A percentile compares a stretch with the other conserved stretches of the same genome.
These are phyloP conservation scores for Apiospora saccharicola DNA, from an alignment of 2,329 filamentous ascomycete genomes.

Conservation along the genomic window DNA sequence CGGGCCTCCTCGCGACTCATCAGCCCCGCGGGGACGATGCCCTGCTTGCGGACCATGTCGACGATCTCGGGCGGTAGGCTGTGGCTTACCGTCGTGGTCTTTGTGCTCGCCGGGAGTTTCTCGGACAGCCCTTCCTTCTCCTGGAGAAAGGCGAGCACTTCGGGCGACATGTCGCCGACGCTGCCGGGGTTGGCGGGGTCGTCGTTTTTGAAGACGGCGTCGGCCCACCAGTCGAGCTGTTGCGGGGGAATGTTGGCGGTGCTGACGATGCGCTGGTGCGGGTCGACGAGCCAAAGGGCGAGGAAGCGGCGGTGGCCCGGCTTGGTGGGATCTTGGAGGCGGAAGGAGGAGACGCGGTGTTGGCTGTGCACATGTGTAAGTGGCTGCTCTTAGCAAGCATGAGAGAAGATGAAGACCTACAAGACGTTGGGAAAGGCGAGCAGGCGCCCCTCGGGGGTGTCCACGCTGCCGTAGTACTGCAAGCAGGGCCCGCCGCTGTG, in stretches of 20 bases:
- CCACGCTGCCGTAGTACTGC: conserved; percentile 36
- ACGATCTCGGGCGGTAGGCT: conserved; percentile 12
- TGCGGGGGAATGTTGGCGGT: conserved; percentile 56
- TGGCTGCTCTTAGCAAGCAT: no score
- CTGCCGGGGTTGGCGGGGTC: background rate
- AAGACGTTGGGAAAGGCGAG: conserved; percentile 39
- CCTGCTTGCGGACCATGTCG: conserved; percentile 27
- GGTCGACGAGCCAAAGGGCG: conserved; percentile 68
- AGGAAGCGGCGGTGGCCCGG: conserved; percentile 67
- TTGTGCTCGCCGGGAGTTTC: background rate
- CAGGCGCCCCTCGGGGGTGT: conserved; percentile 34
- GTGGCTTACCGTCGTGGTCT: background rate
- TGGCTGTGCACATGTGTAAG: conserved; percentile 39
- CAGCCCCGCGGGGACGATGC: background rate
- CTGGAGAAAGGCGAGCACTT: conserved; percentile 27
- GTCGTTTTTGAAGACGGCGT: conserved; percentile 25
- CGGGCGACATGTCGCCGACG: background rate
- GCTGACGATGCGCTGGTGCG: conserved; percentile 51
- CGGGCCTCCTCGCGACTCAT: conserved; percentile 30
- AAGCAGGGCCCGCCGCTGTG: conserved; percentile 12
- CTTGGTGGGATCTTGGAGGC: conserved; percentile 56
- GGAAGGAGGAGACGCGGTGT: conserved; percentile 55
- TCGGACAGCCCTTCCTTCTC: background rate
- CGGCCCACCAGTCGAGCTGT: conserved; percentile 49
- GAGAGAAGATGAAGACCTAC: background rate